phyloP scores from a whole-genome alignment of 176 grass and related monocot species.

The Phoenix dactylifera region DNA sequence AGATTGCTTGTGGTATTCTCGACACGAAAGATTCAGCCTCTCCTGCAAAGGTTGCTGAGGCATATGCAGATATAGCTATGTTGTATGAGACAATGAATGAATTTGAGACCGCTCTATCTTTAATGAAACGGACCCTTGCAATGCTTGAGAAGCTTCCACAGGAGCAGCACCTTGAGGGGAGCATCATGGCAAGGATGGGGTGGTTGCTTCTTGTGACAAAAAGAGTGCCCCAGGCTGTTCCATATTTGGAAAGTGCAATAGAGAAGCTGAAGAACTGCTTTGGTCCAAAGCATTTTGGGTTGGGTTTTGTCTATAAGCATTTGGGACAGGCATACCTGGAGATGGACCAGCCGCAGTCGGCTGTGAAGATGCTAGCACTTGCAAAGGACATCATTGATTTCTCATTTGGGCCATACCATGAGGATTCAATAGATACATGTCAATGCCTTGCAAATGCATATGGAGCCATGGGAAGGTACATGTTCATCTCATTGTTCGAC shows the following conservation, averaged over 20 bases:
- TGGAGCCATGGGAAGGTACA: constrained; percentile 55
- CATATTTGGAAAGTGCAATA: constrained; percentile 60
- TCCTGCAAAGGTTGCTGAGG: constrained; percentile 22
- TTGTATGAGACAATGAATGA: constrained; percentile 52
- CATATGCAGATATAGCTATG: constrained; percentile 53
- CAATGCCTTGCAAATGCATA: constrained; percentile 73
- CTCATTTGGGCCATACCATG: constrained; percentile 48
- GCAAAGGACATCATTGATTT: constrained; percentile 54
- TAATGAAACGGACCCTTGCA: constrained; percentile 57
- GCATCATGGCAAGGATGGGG: constrained; percentile 54
- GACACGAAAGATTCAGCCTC: constrained; percentile 29
- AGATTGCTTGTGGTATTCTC: constrained; percentile 60
- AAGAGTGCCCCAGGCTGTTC: constrained; percentile 42
- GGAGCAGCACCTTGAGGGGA: constrained; percentile 55
- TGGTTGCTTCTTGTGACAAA: constrained; percentile 58
- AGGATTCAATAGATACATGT: constrained; percentile 56
- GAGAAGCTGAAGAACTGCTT: constrained; percentile 64
- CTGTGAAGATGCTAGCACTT: constrained; percentile 32
- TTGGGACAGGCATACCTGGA: constrained; percentile 60
- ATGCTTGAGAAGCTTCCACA: constrained; percentile 35
- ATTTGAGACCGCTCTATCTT: constrained; percentile 51
- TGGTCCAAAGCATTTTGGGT: constrained; percentile 46
- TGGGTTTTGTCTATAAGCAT: constrained; percentile 82
- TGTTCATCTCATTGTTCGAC: background rate
- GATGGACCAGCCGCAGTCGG: constrained; percentile 25